Conservation (phyloP, 2,329 filamentous ascomycete genomes). For the Venturia pyrina region DNA sequence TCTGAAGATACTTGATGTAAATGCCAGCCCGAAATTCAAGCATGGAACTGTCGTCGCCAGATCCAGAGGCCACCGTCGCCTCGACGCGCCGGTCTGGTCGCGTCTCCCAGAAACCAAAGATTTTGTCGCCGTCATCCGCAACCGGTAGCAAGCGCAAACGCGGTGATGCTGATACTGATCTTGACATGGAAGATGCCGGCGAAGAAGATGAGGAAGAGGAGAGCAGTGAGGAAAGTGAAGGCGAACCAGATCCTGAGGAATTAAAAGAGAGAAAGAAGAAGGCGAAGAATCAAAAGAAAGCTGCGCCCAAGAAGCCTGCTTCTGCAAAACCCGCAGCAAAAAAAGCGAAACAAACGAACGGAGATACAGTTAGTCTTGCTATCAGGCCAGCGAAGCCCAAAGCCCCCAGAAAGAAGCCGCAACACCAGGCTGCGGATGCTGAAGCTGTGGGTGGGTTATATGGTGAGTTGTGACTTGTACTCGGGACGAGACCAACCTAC, state of each 20-base stretch:
- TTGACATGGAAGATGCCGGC: constrained; percentile 18
- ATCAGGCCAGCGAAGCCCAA: constrained; percentile 42
- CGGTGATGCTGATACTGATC: constrained; percentile 20
- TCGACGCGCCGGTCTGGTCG: constrained; percentile 30
- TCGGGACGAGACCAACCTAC: neutral
- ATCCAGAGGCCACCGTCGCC: constrained; percentile 13
- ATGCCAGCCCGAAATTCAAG: constrained; percentile 10
- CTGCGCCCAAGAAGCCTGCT: neutral
- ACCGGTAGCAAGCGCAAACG: constrained; percentile 27
- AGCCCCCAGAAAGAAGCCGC: constrained; percentile 38
- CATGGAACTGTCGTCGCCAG: constrained; percentile 15
- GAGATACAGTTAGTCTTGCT: constrained; percentile 41
- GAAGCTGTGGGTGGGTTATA: constrained; percentile 48
- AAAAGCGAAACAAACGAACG: constrained; percentile 37
- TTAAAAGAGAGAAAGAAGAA: constrained; percentile 24
- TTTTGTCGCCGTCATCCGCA: neutral
- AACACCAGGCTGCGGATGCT: constrained; percentile 40
- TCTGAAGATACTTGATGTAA: neutral
- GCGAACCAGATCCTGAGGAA: constrained; percentile 31
- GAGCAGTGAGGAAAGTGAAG: constrained; percentile 23
- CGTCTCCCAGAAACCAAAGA: constrained; percentile 28
- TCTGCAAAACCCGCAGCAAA: constrained; percentile 34
- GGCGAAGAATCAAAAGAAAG: neutral
- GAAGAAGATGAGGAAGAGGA: constrained; percentile 23
- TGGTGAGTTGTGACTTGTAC: constrained; percentile 27